These are phyloP conservation scores for Leptographium flavum DNA, from an alignment of 2,329 filamentous ascomycete genomes.

Conservation along the genomic window DNA sequence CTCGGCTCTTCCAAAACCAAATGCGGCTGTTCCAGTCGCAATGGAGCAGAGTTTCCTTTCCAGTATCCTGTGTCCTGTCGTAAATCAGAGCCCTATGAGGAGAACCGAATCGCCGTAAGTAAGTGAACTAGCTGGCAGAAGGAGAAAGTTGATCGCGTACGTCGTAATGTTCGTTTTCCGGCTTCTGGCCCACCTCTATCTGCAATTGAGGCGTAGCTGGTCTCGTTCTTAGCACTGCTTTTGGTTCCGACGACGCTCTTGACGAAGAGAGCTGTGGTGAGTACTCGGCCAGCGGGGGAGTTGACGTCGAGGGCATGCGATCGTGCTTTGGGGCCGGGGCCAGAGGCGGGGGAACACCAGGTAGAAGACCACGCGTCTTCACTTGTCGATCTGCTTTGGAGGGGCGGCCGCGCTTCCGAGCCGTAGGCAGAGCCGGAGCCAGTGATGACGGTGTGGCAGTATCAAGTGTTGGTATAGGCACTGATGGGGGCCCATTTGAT, in stretches of 20 bases:
- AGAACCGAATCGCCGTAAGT: background rate
- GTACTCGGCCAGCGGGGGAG: background rate
- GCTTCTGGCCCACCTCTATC: background rate
- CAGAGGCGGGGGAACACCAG: background rate
- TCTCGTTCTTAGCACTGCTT: background rate
- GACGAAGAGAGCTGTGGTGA: background rate
- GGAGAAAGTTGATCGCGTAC: background rate
- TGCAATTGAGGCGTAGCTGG: background rate
- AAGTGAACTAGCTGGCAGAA: background rate
- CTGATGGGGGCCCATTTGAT: constrained; percentile 13
- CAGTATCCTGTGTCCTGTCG: background rate
- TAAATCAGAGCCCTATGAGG: background rate
- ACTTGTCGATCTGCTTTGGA: constrained; percentile 19
- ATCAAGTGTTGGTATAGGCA: background rate
- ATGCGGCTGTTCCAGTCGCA: background rate
- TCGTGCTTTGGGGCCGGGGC: constrained; percentile 6
- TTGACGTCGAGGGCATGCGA: background rate
- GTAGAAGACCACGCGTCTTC: constrained; percentile 13
- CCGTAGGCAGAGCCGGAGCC: constrained; percentile 5
- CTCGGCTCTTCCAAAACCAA: background rate
- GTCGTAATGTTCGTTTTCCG: background rate
- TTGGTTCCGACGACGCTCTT: background rate
- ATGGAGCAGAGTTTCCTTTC: background rate
- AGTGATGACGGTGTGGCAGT: background rate
- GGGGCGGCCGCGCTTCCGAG: constrained; percentile 19